Base-by-base conservation (phyloP, 768 basidiomycete species). In the Brasilioporus rufonigricans region DNA sequence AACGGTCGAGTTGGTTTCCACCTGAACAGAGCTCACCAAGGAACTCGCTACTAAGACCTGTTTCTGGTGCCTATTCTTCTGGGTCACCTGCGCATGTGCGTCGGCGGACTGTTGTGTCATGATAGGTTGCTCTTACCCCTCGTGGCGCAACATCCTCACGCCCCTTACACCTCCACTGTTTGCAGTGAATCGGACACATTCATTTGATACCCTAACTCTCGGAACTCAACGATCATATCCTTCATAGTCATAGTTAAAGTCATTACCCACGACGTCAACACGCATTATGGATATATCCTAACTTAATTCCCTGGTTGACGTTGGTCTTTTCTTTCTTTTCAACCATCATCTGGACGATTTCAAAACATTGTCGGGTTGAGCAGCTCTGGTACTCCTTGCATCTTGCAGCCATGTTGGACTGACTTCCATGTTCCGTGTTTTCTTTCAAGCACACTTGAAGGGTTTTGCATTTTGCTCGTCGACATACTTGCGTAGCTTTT, bases 171-270 rank as follows among this genome's bases (percentile, higher is more conserved):
- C 32, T 55, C 35, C 59, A 56, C 50, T 41, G 41, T 39, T 47
- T 45, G 27, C 55, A 46, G 55, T 56, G 47, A 48, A 52, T 51
- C 9, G 45, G 52, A 58, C 53, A 61, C 64, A 56, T 50, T 64
- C 64, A 58, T 61, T 63, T 58, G 57, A 72, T 72, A 70, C 64
- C 68, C 59, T 49, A 46, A 61, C 24, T 50, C 49, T 47, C 54
- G 56, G 58, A 67, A 55, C 26, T 18, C 60, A 57, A 53, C 26
- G 50, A 57, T 55, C 46, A 57, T 40, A 55, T 48, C 50, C 52
- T n/a, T 57, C 54, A 56, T 52, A 59, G 19, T 53, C 64, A 61
- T 58, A 54, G 57, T 32, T 54, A 52, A 57, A 52, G 35, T 36
- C 55, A 56, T 33, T 49, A 52, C 49, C 48, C 48, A 41, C 43